Evolutionary conservation across 257 asterid species (phyloP).

Genomic region (Salvia splendens): DNA sequence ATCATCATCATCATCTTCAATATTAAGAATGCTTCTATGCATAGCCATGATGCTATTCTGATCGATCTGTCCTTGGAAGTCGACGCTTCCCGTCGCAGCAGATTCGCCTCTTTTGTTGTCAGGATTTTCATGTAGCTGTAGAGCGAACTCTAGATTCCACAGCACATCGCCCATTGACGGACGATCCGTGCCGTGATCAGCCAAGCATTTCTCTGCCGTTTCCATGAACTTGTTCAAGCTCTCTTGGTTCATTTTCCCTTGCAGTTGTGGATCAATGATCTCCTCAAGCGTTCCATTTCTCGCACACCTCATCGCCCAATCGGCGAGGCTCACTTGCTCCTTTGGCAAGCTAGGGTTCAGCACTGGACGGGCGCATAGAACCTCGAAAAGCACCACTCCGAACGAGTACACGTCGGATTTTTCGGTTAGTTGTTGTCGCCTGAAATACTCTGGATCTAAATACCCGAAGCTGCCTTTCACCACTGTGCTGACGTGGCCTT

Average conservation of each 20-base stretch:
- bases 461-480: conserved; percentile 92
- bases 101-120: conserved; percentile 20
- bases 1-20: conserved; percentile 52
- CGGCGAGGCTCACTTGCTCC: conserved; percentile 84
- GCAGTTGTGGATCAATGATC: conserved; percentile 66
- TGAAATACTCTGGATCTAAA: conserved; percentile 78
- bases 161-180: conserved; percentile 85
- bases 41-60: conserved; percentile 62
- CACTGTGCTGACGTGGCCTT: conserved; percentile 81
- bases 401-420: conserved; percentile 86
- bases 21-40: conserved; percentile 68
- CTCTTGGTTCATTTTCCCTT: conserved; percentile 60
- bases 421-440: conserved; percentile 81
- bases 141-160: conserved; percentile 74
- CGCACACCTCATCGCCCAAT: conserved; percentile 67
- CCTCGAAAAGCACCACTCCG: conserved; percentile 87
- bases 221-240: conserved; percentile 64
- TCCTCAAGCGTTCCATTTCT: conserved; percentile 59
- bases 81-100: conserved; percentile 20
- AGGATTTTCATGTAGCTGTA: conserved; percentile 60
- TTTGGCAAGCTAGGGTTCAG: conserved; percentile 70
- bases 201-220: conserved; percentile 74
- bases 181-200: conserved; percentile 68
- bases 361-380: conserved; percentile 71
- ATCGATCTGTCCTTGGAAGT: conserved; percentile 45